phyloP scores from a whole-genome alignment of 805 yeast species.

The Hanseniaspora osmophila region DNA sequence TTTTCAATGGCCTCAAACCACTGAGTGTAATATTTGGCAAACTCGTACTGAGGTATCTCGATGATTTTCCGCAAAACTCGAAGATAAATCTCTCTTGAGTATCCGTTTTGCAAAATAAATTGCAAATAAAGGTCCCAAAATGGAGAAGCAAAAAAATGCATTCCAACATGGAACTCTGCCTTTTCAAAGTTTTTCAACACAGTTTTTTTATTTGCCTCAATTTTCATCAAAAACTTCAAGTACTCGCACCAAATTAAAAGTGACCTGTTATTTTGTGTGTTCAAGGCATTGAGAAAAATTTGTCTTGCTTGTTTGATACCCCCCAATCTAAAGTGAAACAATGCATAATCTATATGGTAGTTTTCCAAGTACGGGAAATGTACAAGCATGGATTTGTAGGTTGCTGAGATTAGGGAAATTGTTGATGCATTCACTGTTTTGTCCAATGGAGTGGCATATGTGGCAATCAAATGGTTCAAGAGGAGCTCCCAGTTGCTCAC shows the following conservation, averaged over 20 bases:
- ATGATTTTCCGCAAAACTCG: constrained; percentile 17
- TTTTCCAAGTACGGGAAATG: constrained; percentile 22
- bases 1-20: constrained; percentile 20
- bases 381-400: constrained; percentile 18
- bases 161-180: constrained; percentile 21
- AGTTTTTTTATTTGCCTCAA: constrained; percentile 11
- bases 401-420: not conserved
- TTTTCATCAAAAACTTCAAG: constrained; percentile 18
- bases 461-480: constrained; percentile 13
- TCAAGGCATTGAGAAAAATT: constrained; percentile 15
- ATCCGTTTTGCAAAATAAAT: constrained; percentile 14
- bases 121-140: constrained; percentile 23
- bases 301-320: constrained; percentile 15
- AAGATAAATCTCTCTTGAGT: constrained; percentile 10
- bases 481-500: constrained; percentile 19
- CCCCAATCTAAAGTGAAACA: constrained; percentile 21
- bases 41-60: constrained; percentile 21
- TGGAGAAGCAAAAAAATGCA: constrained; percentile 22
- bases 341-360: constrained; percentile 22
- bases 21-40: constrained; percentile 18
- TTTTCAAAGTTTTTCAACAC: constrained; percentile 18
- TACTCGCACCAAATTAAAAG: constrained; percentile 21
- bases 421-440: constrained; percentile 7
- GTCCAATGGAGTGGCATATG: constrained; percentile 15
- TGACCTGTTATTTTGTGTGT: constrained; percentile 17